A percentile compares a stretch with the other conserved stretches of the same genome.
These are phyloP conservation scores for Scytalidium lignicola DNA, from an alignment of 2,329 filamentous ascomycete genomes.

Conservation along the genomic window DNA sequence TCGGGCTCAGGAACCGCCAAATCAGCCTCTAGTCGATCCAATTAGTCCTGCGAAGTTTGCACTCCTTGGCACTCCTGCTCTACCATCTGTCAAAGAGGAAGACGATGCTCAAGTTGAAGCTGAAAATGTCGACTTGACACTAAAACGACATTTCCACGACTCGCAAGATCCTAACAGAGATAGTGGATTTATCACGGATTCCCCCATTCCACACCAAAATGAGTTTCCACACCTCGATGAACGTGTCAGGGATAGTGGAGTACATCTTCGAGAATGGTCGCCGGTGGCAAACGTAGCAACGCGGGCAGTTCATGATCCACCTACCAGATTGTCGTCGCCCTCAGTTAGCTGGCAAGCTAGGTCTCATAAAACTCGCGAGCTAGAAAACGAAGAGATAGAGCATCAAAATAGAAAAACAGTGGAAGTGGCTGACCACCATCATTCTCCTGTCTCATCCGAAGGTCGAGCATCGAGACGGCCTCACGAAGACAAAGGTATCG, in stretches of 20 bases:
- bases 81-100: conserved; percentile 24
- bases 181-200: conserved; percentile 43
- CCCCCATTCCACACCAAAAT: conserved; percentile 35
- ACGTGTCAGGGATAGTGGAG: conserved; percentile 45
- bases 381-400: not conserved
- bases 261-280: conserved; percentile 45
- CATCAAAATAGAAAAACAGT: conserved; percentile 1
- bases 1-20: not conserved
- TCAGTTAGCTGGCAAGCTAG: conserved; percentile 41
- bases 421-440: not conserved
- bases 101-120: conserved; percentile 8
- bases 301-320: conserved; percentile 28
- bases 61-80: conserved; percentile 16
- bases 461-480: not conserved
- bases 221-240: conserved; percentile 20
- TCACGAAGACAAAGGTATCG: not conserved
- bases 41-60: conserved; percentile 13
- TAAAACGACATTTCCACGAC: conserved; percentile 3
- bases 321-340: conserved; percentile 32
- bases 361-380: conserved; percentile 23
- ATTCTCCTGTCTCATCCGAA: not conserved
- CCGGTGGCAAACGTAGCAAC: conserved; percentile 23
- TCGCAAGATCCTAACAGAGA: conserved; percentile 36
- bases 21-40: not conserved
- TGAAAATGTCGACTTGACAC: conserved; percentile 4